Base-by-base conservation (phyloP, 768 basidiomycete genomes). In the Pleurotus platypus region DNA sequence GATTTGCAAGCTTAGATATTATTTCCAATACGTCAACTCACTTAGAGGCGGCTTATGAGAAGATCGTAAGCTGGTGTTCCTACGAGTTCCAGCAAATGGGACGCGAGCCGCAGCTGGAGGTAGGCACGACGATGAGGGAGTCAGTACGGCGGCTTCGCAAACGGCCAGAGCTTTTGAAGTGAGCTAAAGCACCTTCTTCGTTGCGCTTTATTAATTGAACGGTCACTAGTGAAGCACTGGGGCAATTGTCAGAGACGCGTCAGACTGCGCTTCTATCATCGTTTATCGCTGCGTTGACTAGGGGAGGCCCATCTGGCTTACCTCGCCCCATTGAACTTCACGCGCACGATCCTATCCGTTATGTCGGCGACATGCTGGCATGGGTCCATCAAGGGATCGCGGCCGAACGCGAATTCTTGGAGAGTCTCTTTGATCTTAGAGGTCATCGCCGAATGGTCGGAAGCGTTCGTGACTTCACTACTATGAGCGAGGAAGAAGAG, bases 301-400 rank as follows among this genome's bases (percentile, higher is more conserved):
- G 91, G 11, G 94, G 95, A 5, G 91, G 90, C 1, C 90, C 86
- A 1, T 88, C 85, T 40, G 92, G 90, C 42, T 75, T 89, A 5
- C 92, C 95, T 9, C 83, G 95, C 4, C 93, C 96, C 0, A 98
- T 99, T 60, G 97, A 98, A 68, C 78, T 99, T 2, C 97, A 99
- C 66, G 97, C 97, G 0, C 97, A 99, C 64, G 97, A 99, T 68
- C 96, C 97, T 0, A 81, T 94, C 62, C 86, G 96, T 30, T 99
- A 99, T 67, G 86, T 96, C 12, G 97, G 97, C 12, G 96, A 98
- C 71, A 98, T 98, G 92, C 84, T 98, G 6, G 96, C 95, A 0
- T 98, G 96, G 96, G 87, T 98, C 0, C 96, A 99, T 70, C 96
- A 98, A 60, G 83, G 89, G 0, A 93, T 97, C 59, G 97, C 97